Conservation (phyloP, 352 stramenopile species). For the Globisporangium radiosum region DNA sequence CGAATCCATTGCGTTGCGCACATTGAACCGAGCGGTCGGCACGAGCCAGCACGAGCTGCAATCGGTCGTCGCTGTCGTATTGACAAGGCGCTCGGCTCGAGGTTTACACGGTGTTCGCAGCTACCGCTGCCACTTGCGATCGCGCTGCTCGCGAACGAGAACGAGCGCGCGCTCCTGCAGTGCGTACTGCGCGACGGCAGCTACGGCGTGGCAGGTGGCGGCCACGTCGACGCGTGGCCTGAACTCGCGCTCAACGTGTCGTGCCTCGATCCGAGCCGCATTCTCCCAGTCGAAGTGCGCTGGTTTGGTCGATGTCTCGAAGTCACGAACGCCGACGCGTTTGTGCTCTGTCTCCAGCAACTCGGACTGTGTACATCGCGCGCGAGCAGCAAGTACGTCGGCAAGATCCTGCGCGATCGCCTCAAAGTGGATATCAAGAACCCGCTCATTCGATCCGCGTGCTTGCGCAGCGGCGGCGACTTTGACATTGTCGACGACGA, state of each 20-base stretch:
- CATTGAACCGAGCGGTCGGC: constrained; percentile 3
- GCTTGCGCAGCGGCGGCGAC: constrained; percentile 2
- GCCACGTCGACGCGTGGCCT: constrained; percentile 33
- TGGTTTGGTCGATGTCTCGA: constrained; percentile 45
- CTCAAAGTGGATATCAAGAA: constrained; percentile 46
- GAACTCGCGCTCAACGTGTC: constrained; percentile 54
- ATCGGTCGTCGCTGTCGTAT: background rate
- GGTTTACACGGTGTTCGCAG: constrained; percentile 32
- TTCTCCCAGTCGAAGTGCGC: constrained; percentile 48
- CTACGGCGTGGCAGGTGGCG: constrained; percentile 4
- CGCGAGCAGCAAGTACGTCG: constrained; percentile 46
- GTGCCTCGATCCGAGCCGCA: constrained; percentile 34
- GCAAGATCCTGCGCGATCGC: constrained; percentile 47
- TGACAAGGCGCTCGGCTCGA: background rate
- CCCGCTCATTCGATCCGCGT: constrained; percentile 30
- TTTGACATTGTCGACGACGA: background rate
- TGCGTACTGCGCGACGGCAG: constrained; percentile 23
- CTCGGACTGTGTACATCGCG: constrained; percentile 45
- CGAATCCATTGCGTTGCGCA: constrained; percentile 19
- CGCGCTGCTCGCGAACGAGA: constrained; percentile 60
- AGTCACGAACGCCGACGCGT: constrained; percentile 51
- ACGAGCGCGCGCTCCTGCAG: constrained; percentile 40
- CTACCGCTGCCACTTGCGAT: constrained; percentile 50
- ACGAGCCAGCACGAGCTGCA: no score
- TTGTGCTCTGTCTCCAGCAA: constrained; percentile 54